A percentile compares a stretch with the other conserved stretches of the same genome.
Conservation (phyloP, 2,329 filamentous ascomycete genomes). For the Penicillium sp. region DNA sequence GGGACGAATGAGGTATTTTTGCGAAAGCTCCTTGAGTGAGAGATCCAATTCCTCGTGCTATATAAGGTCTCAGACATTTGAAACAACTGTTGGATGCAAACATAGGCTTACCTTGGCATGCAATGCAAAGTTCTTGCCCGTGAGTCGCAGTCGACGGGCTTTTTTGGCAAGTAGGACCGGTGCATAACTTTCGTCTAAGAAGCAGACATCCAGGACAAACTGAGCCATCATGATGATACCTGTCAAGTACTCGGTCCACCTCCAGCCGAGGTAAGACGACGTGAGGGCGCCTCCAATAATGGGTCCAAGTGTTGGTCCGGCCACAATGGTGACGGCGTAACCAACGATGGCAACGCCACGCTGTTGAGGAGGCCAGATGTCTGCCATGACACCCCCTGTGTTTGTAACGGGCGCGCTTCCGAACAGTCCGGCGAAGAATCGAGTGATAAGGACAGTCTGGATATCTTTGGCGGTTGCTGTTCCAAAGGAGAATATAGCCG, state of each 20-base stretch:
- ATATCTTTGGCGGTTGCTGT: neutral
- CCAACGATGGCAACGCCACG: neutral
- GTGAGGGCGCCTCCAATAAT: slow-evolving; percentile 51
- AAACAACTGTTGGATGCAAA: neutral
- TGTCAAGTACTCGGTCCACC: slow-evolving; percentile 58
- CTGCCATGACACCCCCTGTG: slow-evolving; percentile 64
- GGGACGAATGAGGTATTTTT: neutral
- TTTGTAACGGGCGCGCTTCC: slow-evolving; percentile 64
- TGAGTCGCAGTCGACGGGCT: neutral
- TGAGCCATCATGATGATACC: neutral
- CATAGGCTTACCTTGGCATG: neutral
- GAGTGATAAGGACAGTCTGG: slow-evolving; percentile 15
- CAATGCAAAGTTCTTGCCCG: neutral
- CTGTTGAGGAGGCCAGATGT: slow-evolving; percentile 56
- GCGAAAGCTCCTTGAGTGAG: neutral
- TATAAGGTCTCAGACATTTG: neutral
- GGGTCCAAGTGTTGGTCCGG: slow-evolving; percentile 43
- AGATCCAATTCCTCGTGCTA: neutral
- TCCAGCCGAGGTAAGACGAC: slow-evolving; percentile 39
- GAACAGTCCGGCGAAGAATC: slow-evolving; percentile 63
- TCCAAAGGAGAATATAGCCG: neutral
- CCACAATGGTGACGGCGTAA: slow-evolving; percentile 3
- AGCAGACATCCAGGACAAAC: slow-evolving; percentile 44
- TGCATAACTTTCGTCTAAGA: slow-evolving; percentile 40
- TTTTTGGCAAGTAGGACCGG: slow-evolving; percentile 28